These are phyloP conservation scores for Gloeopeniophorella convolvens DNA, from an alignment of 768 basidiomycete genomes.

Conservation along the genomic window DNA sequence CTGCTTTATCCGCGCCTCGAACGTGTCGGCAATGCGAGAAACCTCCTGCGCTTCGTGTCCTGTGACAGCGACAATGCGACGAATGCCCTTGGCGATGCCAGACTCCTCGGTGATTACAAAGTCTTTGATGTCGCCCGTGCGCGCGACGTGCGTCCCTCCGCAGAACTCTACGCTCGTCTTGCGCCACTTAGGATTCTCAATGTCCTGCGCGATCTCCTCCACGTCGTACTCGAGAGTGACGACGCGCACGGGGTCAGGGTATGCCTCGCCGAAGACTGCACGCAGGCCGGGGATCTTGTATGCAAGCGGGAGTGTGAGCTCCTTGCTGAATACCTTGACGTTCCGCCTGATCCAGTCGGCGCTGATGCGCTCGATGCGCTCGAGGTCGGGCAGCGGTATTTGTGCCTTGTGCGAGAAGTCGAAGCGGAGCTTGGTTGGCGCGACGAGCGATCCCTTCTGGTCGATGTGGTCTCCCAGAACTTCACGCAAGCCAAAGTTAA, in stretches of 20 bases:
- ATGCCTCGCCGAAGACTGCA: conserved; percentile 96
- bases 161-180: conserved; percentile 94
- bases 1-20: conserved; percentile 55
- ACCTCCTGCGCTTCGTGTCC: conserved; percentile 89
- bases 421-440: conserved; percentile 92
- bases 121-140: conserved; percentile 95
- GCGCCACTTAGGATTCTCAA: conserved; percentile 88
- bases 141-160: conserved; percentile 98
- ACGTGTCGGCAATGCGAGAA: conserved; percentile 55
- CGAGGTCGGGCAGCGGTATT: conserved; percentile 68
- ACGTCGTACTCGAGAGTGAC: conserved; percentile 86
- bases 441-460: conserved; percentile 96
- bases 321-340: conserved; percentile 83
- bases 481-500: conserved; percentile 90
- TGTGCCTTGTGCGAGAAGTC: conserved; percentile 97
- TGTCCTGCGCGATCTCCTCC: conserved; percentile 78
- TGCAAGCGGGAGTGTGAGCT: conserved; percentile 70
- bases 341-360: conserved; percentile 88
- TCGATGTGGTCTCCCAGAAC: conserved; percentile 96
- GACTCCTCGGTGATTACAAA: conserved; percentile 94
- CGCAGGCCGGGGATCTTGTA: conserved; percentile 88
- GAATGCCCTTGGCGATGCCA: conserved; percentile 96
- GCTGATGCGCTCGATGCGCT: conserved; percentile 77
- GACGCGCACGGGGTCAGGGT: conserved; percentile 95
- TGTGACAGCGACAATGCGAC: conserved; percentile 90